These are phyloP conservation scores for Wickerhamomyces sp. DNA, from an alignment of 1,139 yeast genomes.

Conservation along the genomic window DNA sequence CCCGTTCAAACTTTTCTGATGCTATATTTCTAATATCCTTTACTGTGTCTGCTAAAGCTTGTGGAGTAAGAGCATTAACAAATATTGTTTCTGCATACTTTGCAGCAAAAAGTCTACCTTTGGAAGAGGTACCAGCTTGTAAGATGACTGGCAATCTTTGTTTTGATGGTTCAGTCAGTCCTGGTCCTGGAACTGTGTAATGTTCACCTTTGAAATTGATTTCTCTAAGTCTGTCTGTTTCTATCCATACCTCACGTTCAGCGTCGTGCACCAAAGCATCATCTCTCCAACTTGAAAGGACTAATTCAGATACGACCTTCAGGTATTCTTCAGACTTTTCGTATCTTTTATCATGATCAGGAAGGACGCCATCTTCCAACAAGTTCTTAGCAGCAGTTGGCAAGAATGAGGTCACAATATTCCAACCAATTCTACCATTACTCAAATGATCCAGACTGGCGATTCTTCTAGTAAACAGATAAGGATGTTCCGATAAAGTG, in stretches of 20 bases:
- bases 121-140: constrained; percentile 41
- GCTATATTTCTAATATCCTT: constrained; percentile 22
- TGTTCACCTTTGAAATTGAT: constrained; percentile 34
- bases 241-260: constrained; percentile 31
- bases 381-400: constrained; percentile 37
- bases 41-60: constrained; percentile 13
- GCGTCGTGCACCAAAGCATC: constrained; percentile 34
- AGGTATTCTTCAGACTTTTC: constrained; percentile 37
- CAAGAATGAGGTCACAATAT: constrained; percentile 36
- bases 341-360: constrained; percentile 34
- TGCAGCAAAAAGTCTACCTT: constrained; percentile 41
- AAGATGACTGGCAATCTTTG: constrained; percentile 38
- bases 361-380: constrained; percentile 24
- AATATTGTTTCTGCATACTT: constrained; percentile 37
- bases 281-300: constrained; percentile 39
- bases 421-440: constrained; percentile 40
- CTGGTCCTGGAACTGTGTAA: constrained; percentile 39
- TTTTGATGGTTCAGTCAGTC: constrained; percentile 34
- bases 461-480: constrained; percentile 35
- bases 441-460: constrained; percentile 38
- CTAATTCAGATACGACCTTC: constrained; percentile 33
- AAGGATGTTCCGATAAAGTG: constrained; percentile 38
- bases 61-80: constrained; percentile 13
- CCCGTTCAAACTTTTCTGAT: constrained; percentile 17
- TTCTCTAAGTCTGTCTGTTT: constrained; percentile 33